phyloP scores from a whole-genome alignment of 192 early-diverging fungal species.

The Haplosporangium gracile region DNA sequence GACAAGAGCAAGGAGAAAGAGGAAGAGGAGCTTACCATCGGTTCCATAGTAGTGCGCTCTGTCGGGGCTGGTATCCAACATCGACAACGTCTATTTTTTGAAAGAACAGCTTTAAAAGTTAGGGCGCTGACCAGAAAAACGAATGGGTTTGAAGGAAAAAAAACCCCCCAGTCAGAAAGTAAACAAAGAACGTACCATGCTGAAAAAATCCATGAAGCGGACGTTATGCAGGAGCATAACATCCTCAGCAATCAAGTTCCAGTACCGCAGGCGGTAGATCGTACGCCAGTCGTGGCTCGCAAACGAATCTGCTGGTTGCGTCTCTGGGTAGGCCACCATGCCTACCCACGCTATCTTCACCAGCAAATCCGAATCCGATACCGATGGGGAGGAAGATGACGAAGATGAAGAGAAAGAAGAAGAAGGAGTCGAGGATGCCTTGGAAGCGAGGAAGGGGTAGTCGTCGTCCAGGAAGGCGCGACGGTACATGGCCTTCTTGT shows the following conservation, averaged over 20 bases:
- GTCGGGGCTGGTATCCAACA: conserved; percentile 49
- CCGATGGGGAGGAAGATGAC: neutral
- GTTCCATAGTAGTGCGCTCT: conserved; percentile 40
- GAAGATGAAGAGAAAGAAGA: neutral
- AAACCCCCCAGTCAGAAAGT: neutral
- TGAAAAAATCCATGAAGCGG: conserved; percentile 52
- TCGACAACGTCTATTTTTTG: conserved; percentile 34
- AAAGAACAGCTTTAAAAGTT: neutral
- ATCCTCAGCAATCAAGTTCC: conserved; percentile 50
- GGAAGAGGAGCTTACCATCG: conserved; percentile 20
- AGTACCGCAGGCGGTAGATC: conserved; percentile 44
- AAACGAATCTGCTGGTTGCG: conserved; percentile 2
- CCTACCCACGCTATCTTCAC: conserved; percentile 30
- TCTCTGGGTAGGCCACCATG: conserved; percentile 43
- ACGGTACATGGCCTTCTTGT: too few relatives aligned
- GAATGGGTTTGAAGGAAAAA: neutral
- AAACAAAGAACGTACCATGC: conserved; percentile 26
- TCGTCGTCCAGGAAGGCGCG: neutral
- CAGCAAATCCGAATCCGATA: neutral
- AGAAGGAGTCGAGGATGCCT: neutral
- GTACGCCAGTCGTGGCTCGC: conserved; percentile 40
- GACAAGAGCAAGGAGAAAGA: neutral
- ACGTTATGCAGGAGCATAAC: conserved; percentile 42
- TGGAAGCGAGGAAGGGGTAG: neutral
- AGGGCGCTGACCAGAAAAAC: neutral